Evolutionary conservation across 78 protist genomes (phyloP), one percentile per base, ranked within the genome.

Genomic region (Speleostelium caveatum): DNA sequence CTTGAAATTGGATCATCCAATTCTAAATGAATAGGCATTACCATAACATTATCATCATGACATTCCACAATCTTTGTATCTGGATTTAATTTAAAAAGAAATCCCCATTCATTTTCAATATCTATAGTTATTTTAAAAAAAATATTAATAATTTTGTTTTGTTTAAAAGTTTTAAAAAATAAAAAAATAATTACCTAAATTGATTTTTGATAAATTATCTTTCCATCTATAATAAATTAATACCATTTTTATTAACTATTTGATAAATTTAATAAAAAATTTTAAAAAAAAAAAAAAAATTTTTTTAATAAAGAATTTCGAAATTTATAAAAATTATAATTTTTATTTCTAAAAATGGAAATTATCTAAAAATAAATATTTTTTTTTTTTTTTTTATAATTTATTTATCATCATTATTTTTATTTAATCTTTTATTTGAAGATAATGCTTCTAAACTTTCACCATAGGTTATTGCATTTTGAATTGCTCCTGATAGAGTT

Each of bases 401-500:
- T 56, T n/a, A 19, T n/a, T n/a, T n/a, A n/a, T n/a, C n/a, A n/a
- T n/a, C n/a, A n/a, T n/a, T n/a, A n/a, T 62, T n/a, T 42, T 71
- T 71, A 63, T 75, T 75, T 45, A 75, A 41, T 42, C 56, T 36
- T 30, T 75, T 61, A 21, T 62, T 60, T 51, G 85, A 75, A 41
- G 85, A 75, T 41, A 75, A 59, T 12, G 38, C 51, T 67, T 80
- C 89, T 12, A 80, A 30, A 80, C 71, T 74, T 16, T 62, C 38
- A 75, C 86, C 93, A n/a, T 69, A 32, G 30, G 42, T 42, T 24
- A 87, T 79, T 30, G 77, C 55, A 26, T 67, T 83, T 78, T 83
- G 90, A 53, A 92, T 92, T 4, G 68, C 60, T 16, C 73, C 36
- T 8, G 95, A 90, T 5, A 92, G 62, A 12, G 41, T 36, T 83